Conservation (phyloP, 2,329 filamentous ascomycete genomes). For the Fusarium torreyae region DNA sequence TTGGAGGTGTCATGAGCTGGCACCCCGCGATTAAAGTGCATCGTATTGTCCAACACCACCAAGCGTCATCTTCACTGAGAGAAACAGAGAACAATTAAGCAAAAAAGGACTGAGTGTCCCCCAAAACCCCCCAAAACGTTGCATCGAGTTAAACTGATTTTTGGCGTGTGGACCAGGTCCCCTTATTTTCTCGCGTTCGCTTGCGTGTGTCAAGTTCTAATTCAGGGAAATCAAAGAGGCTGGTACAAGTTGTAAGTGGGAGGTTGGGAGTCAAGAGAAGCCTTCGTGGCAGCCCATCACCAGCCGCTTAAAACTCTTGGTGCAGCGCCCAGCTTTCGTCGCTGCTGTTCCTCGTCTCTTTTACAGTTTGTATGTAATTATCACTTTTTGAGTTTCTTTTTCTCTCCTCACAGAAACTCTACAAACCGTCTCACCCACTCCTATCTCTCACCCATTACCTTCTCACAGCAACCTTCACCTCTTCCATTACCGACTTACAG, state of each 20-base stretch:
- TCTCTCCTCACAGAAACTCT: slow-evolving; percentile 1
- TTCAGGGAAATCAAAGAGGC: slow-evolving; percentile 50
- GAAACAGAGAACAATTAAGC: slow-evolving; percentile 4
- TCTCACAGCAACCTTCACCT: slow-evolving; percentile 34
- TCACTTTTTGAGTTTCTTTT: slow-evolving; percentile 10
- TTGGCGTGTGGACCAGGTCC: slow-evolving; percentile 43
- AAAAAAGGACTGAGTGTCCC: slow-evolving; percentile 43
- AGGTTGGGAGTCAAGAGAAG: slow-evolving; percentile 54
- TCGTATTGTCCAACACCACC: slow-evolving; percentile 40
- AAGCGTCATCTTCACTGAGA: slow-evolving; percentile 34
- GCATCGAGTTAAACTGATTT: slow-evolving; percentile 39
- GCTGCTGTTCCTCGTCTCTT: slow-evolving; percentile 35
- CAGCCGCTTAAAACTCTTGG: slow-evolving; percentile 53
- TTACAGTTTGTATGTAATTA: slow-evolving; percentile 22
- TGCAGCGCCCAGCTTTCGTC: slow-evolving; percentile 51
- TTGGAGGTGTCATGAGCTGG: slow-evolving; percentile 48
- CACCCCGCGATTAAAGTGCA: slow-evolving; percentile 43
- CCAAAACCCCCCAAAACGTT: slow-evolving; percentile 6
- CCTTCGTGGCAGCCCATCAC: slow-evolving; percentile 44
- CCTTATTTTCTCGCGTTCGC: slow-evolving; percentile 31
- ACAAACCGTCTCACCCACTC: slow-evolving; percentile 14
- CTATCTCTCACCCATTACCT: slow-evolving; percentile 16
- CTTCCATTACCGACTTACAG: slow-evolving; percentile 6
- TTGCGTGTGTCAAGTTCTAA: slow-evolving; percentile 39
- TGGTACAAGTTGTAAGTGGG: slow-evolving; percentile 54